Evolutionary conservation across 164 flowering plant genomes (phyloP), one percentile per base, ranked within the genome.

Genomic region (Annona squamosa): DNA sequence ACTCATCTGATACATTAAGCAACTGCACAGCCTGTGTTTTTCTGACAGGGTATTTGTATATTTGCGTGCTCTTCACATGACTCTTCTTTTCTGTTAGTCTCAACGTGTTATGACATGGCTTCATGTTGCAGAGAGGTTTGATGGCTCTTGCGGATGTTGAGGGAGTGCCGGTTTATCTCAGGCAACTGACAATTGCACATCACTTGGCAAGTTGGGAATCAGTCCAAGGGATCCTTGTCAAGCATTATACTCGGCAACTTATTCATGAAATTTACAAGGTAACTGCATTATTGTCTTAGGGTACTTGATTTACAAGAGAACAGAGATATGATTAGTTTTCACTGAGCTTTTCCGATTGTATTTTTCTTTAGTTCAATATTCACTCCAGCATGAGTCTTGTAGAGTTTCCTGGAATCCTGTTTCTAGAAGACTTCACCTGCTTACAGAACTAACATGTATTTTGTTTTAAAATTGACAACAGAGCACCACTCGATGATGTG

Each of bases 211-310:
- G 98, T 82, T 89, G 82, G 90, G 94, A 91, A 75, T 89, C 98
- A 66, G 80, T 90, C 65, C 87, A 84, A 84, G 94, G 88, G 78
- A 90, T 92, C 71, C 82, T 92, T 71, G 62, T 88, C 67, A 86
- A 91, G 72, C 98, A 95, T 79, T 95, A 91, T 74, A 87, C 85
- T 47, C 80, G 90, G 68, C 96, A 93, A 76, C 82, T 91, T 76
- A 84, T 90, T 65, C 99, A 92, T 85, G 99, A 95, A 83, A 90
- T 87, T 79, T 95, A 92, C 85, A 95, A 95, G 97, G 98, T 95
- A 84, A 71, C 9, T 52, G 3, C 59, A 9, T 26, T 26, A 26
- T 26, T 26, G 37, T 26, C 37, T 26, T 26, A 26, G 37, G 37
- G 37, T 26, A 26, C 37, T 26, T 26, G 37, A 26, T 26, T 26